Base-by-base conservation (phyloP, 495 filamentous ascomycete genomes). In the Platismatia glauca region DNA sequence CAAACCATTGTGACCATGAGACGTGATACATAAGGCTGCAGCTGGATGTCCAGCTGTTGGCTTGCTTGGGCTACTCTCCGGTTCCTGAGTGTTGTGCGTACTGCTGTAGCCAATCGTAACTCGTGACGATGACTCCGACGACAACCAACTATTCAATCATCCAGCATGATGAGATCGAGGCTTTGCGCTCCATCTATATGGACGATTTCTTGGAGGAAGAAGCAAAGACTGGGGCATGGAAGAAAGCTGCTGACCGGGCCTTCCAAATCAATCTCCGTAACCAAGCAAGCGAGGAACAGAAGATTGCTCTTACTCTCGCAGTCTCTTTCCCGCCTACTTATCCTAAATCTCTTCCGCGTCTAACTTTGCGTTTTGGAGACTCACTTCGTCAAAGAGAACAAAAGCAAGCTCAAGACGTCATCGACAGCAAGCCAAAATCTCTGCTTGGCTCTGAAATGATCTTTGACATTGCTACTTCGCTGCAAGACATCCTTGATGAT, bases 241-340 rank as follows among this genome's bases (percentile, higher is more conserved):
- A 95, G 83, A 91, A 90, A 84, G 84, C 88, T 5, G 79, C 81
- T 50, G 88, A 95, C 69, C 84, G 88, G 35, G 80, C 82, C 0
- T 95, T 97, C 68, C 87, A 88, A 66, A 85, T 98, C 58, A 82
- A 79, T 58, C 75, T 97, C 37, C 89, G 84, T 68, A 81, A 90
- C 13, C 80, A 81, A 29, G 84, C 85, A 16, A 46, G 33, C 46
- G 64, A 55, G 3, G 87, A 92, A 60, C 79, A 84, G 37, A 84
- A 89, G 13, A 77, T 86, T 35, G 74, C 75, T 20, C 74, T 90
- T 13, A 82, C 81, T 2, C 73, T 96, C 24, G 73, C 76, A 33
- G 88, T 94, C 41, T 85, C 87, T 38, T 71, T 98, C 33, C 91
- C 90, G 15, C 87, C 93, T 16, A 97, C 94, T 0, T 98, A 98